phyloP scores from a whole-genome alignment of 768 basidiomycete species.

The Leccinum barrowsii region DNA sequence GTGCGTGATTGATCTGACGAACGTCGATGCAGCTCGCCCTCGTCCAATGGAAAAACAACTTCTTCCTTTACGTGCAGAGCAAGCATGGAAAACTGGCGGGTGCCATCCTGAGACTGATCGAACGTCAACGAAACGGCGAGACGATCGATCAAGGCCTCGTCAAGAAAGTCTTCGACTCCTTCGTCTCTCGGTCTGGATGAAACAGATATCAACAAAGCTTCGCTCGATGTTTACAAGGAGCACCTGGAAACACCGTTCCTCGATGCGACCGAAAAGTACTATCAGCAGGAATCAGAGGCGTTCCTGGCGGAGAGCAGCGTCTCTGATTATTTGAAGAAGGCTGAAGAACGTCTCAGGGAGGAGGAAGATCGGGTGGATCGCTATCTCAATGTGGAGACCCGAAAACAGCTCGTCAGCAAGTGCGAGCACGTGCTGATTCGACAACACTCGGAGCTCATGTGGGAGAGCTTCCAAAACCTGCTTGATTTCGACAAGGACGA shows the following conservation, averaged over 20 bases:
- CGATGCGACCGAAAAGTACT: slow-evolving; percentile 84
- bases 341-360: slow-evolving; percentile 87
- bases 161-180: slow-evolving; percentile 92
- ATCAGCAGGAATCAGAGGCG: slow-evolving; percentile 85
- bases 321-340: slow-evolving; percentile 93
- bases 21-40: slow-evolving; percentile 66
- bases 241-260: slow-evolving; percentile 91
- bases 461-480: slow-evolving; percentile 87
- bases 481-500: slow-evolving; percentile 94
- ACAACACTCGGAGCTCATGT: slow-evolving; percentile 79
- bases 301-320: slow-evolving; percentile 88
- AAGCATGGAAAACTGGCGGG: slow-evolving; percentile 79
- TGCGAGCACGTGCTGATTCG: slow-evolving; percentile 93
- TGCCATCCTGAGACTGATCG: slow-evolving; percentile 86
- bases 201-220: slow-evolving; percentile 85
- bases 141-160: slow-evolving; percentile 89
- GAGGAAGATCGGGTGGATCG: slow-evolving; percentile 95
- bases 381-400: slow-evolving; percentile 86
- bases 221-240: slow-evolving; percentile 89
- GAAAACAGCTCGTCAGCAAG: slow-evolving; percentile 72
- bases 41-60: slow-evolving; percentile 91
- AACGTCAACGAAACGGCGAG: slow-evolving; percentile 91
- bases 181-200: slow-evolving; percentile 95
- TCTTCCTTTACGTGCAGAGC: slow-evolving; percentile 85
- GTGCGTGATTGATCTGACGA: slow-evolving; percentile 1